Base-by-base conservation (phyloP, 2,329 filamentous ascomycete species). In the Colletotrichum sp. region DNA sequence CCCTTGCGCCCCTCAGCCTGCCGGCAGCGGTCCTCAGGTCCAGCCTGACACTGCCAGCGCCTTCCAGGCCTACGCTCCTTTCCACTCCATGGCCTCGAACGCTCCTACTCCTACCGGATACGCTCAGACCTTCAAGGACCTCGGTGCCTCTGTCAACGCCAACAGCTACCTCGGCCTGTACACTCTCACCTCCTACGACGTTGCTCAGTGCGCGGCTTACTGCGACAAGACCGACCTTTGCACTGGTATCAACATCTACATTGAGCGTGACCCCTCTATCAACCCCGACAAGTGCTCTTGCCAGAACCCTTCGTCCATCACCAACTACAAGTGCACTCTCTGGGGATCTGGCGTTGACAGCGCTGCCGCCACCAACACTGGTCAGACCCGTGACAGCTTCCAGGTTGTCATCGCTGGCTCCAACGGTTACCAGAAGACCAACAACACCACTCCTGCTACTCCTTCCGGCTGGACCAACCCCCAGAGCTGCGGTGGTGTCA, bases 341-440 rank as follows among this genome's bases (percentile, higher is more conserved):
- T 75, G 73, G 73, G 73, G 73, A 43, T 75, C 73, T 21, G 73
- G 73, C 3, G 73, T 75, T 21, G 73, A 75, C 26, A 28, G 66
- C 48, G 70, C 70, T 6, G 79, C 71, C 13, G 77, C 77, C 8
- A 64, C 34, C 72, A 78, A 78, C 76, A 52, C 16, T 9, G 77
- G 75, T 34, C 65, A 77, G 61, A 12, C 34, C 5, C 72, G 77
- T 24, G 58, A 64, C 24, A 30, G 66, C 26, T 78, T 78, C 76
- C 60, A 77, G 34, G 77, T 78, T 6, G 70, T 75, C 16, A 76
- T 77, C 10, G 58, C 73, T 48, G 77, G 55, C 34, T 78, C 77
- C 61, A 78, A 78, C 77, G 77, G 77, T 2, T 78, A 78, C 43
- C 56, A 76, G 70, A 76, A 76, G 70, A 76, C 73, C 12, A 76